Conservation (phyloP, 1,284 basidiomycete genomes). For the Gastroboletus turbinatus region DNA sequence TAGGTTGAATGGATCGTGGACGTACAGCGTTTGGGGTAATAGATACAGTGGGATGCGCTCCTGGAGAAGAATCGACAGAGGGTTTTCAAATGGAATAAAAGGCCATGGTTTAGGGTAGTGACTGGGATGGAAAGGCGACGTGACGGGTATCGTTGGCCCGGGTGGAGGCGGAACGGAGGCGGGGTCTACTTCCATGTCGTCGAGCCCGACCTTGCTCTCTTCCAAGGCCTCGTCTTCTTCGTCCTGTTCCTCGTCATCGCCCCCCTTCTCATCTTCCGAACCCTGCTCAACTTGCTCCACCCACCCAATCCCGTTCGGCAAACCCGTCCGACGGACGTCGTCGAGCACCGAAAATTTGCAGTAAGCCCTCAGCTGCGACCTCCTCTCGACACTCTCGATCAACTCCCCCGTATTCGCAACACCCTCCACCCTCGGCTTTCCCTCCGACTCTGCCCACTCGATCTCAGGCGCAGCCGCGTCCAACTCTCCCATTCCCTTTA, state of each 20-base stretch:
- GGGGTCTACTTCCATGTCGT: not conserved
- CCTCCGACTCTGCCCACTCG: conserved; percentile 39
- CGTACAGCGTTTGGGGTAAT: conserved; percentile 32
- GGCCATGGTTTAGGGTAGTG: conserved; percentile 40
- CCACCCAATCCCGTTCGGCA: not conserved
- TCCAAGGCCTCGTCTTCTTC: not conserved
- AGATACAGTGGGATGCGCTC: conserved; percentile 34
- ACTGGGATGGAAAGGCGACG: conserved; percentile 27
- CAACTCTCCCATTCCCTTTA: conserved; percentile 37
- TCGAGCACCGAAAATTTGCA: not conserved
- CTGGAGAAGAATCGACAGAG: conserved; percentile 26
- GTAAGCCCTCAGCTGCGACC: not conserved
- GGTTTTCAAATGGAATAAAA: conserved; percentile 25
- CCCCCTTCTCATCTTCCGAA: not conserved
- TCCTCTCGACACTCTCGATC: conserved; percentile 22
- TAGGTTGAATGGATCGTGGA: conserved; percentile 30
- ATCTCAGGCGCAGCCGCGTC: conserved; percentile 35
- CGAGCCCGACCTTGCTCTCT: not conserved
- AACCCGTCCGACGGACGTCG: not conserved
- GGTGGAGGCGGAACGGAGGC: not conserved
- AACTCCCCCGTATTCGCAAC: conserved; percentile 32
- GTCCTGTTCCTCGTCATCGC: not conserved
- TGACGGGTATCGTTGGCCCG: conserved; percentile 9
- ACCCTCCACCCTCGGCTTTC: conserved; percentile 32
- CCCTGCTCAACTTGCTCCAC: not conserved